A percentile compares a stretch with the other conserved stretches of the same genome.
phyloP scores from a whole-genome alignment of 2,329 filamentous ascomycete species.

The Stenocarpella maydis region DNA sequence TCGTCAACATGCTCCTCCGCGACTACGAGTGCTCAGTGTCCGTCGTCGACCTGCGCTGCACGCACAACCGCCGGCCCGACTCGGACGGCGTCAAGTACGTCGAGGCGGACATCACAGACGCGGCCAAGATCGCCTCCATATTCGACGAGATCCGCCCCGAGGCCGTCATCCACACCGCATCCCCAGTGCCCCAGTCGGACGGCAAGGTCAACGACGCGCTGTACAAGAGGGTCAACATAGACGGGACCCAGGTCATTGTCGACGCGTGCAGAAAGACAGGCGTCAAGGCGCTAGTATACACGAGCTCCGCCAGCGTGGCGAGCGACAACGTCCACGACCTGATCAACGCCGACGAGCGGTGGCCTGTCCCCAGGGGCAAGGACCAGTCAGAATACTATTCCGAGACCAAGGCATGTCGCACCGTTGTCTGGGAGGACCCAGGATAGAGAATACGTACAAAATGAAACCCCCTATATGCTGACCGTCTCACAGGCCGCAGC shows the following conservation, averaged over 20 bases:
- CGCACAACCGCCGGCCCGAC: conserved; percentile 69
- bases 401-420: conserved; percentile 77
- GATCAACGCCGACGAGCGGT: conserved; percentile 84
- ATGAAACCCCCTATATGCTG: conserved; percentile 7
- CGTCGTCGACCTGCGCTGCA: conserved; percentile 77
- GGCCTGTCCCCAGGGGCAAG: conserved; percentile 77
- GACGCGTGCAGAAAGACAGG: conserved; percentile 74
- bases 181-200: conserved; percentile 66
- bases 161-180: conserved; percentile 91
- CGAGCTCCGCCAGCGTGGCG: conserved; percentile 86
- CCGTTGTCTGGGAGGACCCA: background rate
- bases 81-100: conserved; percentile 70
- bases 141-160: conserved; percentile 76
- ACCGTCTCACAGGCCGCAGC: conserved; percentile 67
- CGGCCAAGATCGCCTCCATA: conserved; percentile 65
- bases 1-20: conserved; percentile 76
- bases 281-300: conserved; percentile 88
- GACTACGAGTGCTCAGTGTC: conserved; percentile 67
- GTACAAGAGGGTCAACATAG: conserved; percentile 85
- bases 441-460: rapidly evolving
- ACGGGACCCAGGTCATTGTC: conserved; percentile 82
- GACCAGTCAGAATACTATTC: conserved; percentile 85
- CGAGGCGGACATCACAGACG: conserved; percentile 80
- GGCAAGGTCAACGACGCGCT: conserved; percentile 64
- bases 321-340: conserved; percentile 83